Evolutionary conservation across 768 basidiomycete genomes (phyloP).

Genomic region (Psilocybe subaeruginosa): DNA sequence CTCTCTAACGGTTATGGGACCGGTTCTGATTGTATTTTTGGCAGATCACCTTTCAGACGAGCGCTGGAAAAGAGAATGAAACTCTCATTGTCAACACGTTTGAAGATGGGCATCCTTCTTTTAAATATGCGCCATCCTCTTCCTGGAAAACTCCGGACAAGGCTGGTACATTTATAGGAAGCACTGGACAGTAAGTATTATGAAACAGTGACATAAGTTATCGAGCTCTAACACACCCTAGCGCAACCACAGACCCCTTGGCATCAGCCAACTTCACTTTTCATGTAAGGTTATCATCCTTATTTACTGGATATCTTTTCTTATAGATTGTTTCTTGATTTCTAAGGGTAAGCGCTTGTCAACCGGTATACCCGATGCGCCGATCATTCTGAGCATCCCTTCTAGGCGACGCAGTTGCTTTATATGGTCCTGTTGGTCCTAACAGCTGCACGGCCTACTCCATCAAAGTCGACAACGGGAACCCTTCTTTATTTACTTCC

Average conservation of each 20-base stretch:
- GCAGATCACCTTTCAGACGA: constrained; percentile 22
- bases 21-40: background rate
- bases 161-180: constrained; percentile 13
- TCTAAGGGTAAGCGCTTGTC: constrained; percentile 14
- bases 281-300: constrained; percentile 5
- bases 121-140: constrained; percentile 22
- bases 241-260: constrained; percentile 7
- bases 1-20: background rate
- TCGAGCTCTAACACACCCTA: background rate
- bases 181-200: constrained; percentile 22
- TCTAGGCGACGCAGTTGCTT: constrained; percentile 17
- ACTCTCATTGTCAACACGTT: constrained; percentile 25
- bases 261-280: constrained; percentile 17
- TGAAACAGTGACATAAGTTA: background rate
- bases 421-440: constrained; percentile 21
- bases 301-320: background rate
- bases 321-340: background rate
- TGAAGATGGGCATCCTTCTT: constrained; percentile 26
- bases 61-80: constrained; percentile 23
- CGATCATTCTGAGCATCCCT: background rate
- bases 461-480: constrained; percentile 12
- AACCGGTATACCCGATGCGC: background rate
- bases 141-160: constrained; percentile 16
- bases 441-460: constrained; percentile 7
- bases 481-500: constrained; percentile 2